Evolutionary conservation across 148 eudicot species (phyloP), one percentile per base, ranked within the genome.

Genomic region (Cornus controversa): DNA sequence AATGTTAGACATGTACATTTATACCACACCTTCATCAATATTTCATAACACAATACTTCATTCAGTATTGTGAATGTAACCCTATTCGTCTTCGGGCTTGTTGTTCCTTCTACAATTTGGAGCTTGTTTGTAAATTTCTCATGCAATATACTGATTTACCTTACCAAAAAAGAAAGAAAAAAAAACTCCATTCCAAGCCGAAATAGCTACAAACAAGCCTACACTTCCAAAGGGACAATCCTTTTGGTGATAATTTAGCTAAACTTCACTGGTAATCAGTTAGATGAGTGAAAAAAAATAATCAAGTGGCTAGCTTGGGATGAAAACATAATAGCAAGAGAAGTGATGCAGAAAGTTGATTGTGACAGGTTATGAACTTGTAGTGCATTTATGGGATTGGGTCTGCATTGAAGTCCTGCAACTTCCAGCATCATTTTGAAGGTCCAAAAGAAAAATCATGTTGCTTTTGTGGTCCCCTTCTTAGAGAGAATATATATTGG

Each of bases 321-420:
- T 64, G 63, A 37, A 53, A 29, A 36, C 37, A 47, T 64, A 25
- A 66, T 66, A 57, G 50, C 70, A 75, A 23, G 37, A 28, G 37
- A 54, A 60, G 25, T 58, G 78, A 70, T 63, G 70, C 47, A 47
- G 73, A 60, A 23, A 27, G 73, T 75, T 69, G 10, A 81, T 58
- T 34, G 78, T 68, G 84, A 84, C 78, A 72, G 78, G 73, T 75
- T 67, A 79, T 11, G 26, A 28, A 25, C 50, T 63, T 28, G 74
- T 60, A 42, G 60, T 37, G 79, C 85, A 82, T 84, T 86, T 54
- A 84, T 81, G 82, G 74, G 65, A 82, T 84, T 79, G 77, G 89
- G 76, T 84, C 66, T 73, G 83, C 85, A 84, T 81, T 84, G 26
- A 82, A 84, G 70, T 67, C 40, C 80, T 78, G 77, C 80, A 84